Evolutionary conservation across 345 rosid genomes (phyloP).

Genomic region (Boechera stricta): DNA sequence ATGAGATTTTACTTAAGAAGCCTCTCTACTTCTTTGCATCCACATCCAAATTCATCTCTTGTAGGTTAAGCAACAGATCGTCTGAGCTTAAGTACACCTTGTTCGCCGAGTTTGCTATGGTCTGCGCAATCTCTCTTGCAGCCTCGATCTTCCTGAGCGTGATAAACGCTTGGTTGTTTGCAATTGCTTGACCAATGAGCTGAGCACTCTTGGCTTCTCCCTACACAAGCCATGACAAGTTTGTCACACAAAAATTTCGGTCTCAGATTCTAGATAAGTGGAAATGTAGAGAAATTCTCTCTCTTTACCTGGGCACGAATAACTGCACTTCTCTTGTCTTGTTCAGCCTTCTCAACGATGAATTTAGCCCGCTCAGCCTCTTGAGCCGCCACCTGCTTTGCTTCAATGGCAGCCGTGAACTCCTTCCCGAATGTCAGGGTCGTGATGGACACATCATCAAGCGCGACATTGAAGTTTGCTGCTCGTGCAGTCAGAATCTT

Average conservation of each 20-base stretch:
- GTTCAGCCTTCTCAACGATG: conserved; percentile 94
- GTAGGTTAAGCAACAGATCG: conserved; percentile 80
- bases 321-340: conserved; percentile 88
- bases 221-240: conserved; percentile 45
- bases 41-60: conserved; percentile 58
- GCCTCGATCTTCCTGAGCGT: conserved; percentile 93
- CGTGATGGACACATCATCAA: conserved; percentile 94
- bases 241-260: conserved; percentile 18
- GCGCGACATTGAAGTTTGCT: conserved; percentile 63
- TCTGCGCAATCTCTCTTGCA: conserved; percentile 83
- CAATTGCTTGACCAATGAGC: conserved; percentile 92
- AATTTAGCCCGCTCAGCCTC: conserved; percentile 96
- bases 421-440: conserved; percentile 88
- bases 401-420: conserved; percentile 94
- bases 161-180: conserved; percentile 87
- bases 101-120: conserved; percentile 70
- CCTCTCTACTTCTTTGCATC: conserved; percentile 32
- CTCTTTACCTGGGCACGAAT: conserved; percentile 83
- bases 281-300: background rate
- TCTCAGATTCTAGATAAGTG: background rate
- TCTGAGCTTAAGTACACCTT: conserved; percentile 70
- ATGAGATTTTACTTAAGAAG: conserved; percentile 1
- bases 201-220: conserved; percentile 94
- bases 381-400: conserved; percentile 95
- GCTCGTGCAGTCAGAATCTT: conserved; percentile 85